Conservation (phyloP, 306 rosid species). For the Prinsepia uniflora region DNA sequence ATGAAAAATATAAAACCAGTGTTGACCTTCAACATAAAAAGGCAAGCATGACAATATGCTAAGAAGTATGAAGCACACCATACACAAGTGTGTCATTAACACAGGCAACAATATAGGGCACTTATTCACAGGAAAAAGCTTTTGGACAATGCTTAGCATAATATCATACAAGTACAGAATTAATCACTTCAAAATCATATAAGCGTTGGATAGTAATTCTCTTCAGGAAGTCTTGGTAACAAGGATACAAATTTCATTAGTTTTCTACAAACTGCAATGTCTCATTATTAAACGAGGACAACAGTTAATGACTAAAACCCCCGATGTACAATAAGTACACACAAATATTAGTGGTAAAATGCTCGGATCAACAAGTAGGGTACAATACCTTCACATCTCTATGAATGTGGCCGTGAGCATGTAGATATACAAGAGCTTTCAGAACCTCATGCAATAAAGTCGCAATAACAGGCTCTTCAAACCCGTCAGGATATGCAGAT, state of each 20-base stretch:
- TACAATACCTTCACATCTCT: slow-evolving; percentile 87
- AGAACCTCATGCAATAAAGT: slow-evolving; percentile 87
- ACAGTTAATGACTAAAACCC: neutral
- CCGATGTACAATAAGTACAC: neutral
- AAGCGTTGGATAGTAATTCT: neutral
- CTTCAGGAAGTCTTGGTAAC: neutral
- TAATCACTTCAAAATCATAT: neutral
- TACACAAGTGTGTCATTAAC: neutral
- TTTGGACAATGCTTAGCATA: neutral
- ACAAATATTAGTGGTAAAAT: slow-evolving; percentile 5
- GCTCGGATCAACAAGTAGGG: slow-evolving; percentile 9
- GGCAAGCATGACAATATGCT: neutral
- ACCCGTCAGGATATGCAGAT: slow-evolving; percentile 70
- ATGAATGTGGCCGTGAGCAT: slow-evolving; percentile 89
- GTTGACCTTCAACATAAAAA: slow-evolving; percentile 15
- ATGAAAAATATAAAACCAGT: slow-evolving; percentile 24
- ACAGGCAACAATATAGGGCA: neutral
- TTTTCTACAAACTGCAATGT: neutral
- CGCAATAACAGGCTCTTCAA: slow-evolving; percentile 91
- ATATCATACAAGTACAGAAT: neutral
- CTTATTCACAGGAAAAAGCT: neutral
- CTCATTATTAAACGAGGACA: neutral
- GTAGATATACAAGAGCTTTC: slow-evolving; percentile 92
- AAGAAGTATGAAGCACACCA: neutral
- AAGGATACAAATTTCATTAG: neutral